Base-by-base conservation (phyloP, 441 rosid species). In the Arabidopsis hybrid region DNA sequence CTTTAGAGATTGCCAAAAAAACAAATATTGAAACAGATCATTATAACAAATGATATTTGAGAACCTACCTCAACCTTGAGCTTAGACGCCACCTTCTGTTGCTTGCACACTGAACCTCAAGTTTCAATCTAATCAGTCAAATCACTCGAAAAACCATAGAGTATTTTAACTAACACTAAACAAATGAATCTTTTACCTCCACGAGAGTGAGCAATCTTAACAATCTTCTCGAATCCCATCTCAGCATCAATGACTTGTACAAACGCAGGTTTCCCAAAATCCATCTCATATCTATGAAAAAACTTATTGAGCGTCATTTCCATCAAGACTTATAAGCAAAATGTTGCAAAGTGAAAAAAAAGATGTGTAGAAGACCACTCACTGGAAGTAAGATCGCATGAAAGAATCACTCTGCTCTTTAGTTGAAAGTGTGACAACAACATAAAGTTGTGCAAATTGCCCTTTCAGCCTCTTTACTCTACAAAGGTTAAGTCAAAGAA, bases 161-260 rank as follows among this genome's bases (percentile, higher is more conserved):
- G 60, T 21, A 62, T 60, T 18, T 3, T 7, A 60, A 32, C 59
- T 4, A n/a, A 9, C 68, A 61, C 55, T 29, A 32, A 46, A 17
- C 29, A 32, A 51, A 36, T 2, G 53, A 46, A 60, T 38, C 32
- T 46, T 6, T 5, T 84, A 95, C 97, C 90, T 21, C 97, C 95
- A 17, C 90, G 93, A 78, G 96, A 83, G 47, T 82, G 88, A 71
- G 96, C 93, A 71, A 89, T 84, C 78, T 92, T 89, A 50, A 95
- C 92, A 58, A 87, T 92, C 86, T 89, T 95, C 76, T 92, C 99
- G 65, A 95, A 95, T 31, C 99, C 98, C 98, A 95, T 95, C 81
- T 89, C 98, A 40, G 74, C 35, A 80, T 95, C 99, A 71, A 72
- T 87, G 80, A 89, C 97, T 38, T 84, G 89, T 74, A 91, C 84